Conservation (phyloP, 2,329 filamentous ascomycete species). For the Xylaria sp. region DNA sequence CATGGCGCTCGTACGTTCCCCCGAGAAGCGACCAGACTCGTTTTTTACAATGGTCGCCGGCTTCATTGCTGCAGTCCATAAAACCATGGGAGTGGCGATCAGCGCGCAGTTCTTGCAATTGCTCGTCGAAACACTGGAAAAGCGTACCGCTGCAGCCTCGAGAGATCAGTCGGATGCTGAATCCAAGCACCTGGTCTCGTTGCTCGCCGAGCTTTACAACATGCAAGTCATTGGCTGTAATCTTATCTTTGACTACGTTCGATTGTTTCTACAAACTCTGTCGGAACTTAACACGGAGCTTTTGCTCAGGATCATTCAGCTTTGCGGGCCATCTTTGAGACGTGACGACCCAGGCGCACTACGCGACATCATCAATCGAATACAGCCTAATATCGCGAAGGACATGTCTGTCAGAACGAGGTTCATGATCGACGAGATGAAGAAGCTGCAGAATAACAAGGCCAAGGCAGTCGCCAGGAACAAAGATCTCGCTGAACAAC, state of each 20-base stretch:
- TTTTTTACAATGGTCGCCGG: slow-evolving; percentile 92
- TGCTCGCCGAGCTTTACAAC: slow-evolving; percentile 89
- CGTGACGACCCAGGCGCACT: slow-evolving; percentile 89
- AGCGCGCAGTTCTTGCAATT: slow-evolving; percentile 86
- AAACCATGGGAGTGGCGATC: slow-evolving; percentile 87
- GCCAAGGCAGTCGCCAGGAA: slow-evolving; percentile 79
- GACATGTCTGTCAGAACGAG: slow-evolving; percentile 88
- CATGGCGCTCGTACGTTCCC: slow-evolving; percentile 81
- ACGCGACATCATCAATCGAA: slow-evolving; percentile 85
- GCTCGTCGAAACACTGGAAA: slow-evolving; percentile 79
- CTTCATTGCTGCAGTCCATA: slow-evolving; percentile 89
- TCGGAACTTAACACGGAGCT: slow-evolving; percentile 91
- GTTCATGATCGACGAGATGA: slow-evolving; percentile 98
- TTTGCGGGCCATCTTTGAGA: slow-evolving; percentile 82
- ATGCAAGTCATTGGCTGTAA: slow-evolving; percentile 87
- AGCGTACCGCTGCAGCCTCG: slow-evolving; percentile 64
- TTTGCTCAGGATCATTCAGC: slow-evolving; percentile 83
- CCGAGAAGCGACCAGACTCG: slow-evolving; percentile 82
- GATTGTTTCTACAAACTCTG: slow-evolving; percentile 77
- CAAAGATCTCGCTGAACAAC: slow-evolving; percentile 81
- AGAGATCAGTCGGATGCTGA: slow-evolving; percentile 50
- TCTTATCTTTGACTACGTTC: slow-evolving; percentile 91
- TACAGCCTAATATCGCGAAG: slow-evolving; percentile 77
- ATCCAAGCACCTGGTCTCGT: slow-evolving; percentile 73
- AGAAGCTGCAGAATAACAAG: slow-evolving; percentile 93